phyloP scores from a whole-genome alignment of 257 asterid species.

The Lithospermum erythrorhizon region DNA sequence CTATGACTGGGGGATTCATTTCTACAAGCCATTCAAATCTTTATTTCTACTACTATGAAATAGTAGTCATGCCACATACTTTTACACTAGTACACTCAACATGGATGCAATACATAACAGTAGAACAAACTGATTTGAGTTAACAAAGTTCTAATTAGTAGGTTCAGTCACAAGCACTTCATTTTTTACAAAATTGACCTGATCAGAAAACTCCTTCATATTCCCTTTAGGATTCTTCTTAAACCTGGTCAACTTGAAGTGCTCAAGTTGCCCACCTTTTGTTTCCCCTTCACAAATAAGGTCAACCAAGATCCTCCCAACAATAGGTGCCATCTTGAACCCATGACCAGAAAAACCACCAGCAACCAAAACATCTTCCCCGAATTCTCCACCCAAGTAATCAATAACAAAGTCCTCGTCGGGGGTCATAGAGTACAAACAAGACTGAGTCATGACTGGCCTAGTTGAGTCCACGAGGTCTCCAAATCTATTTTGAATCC shows the following conservation, averaged over 20 bases:
- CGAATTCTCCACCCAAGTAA: constrained; percentile 69
- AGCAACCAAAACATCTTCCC: constrained; percentile 52
- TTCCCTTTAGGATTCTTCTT: constrained; percentile 37
- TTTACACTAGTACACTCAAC: too few species aligned
- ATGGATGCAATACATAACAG: background rate
- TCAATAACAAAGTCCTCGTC: constrained; percentile 84
- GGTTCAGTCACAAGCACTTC: too few species aligned
- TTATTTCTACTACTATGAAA: too few species aligned
- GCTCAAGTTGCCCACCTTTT: constrained; percentile 36
- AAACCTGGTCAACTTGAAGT: constrained; percentile 47
- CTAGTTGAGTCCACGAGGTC: constrained; percentile 30
- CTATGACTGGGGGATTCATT: background rate
- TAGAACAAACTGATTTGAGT: background rate
- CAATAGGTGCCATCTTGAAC: constrained; percentile 84
- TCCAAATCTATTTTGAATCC: constrained; percentile 48
- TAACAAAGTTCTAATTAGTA: background rate
- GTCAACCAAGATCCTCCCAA: constrained; percentile 67
- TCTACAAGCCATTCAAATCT: too few species aligned
- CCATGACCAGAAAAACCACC: constrained; percentile 98
- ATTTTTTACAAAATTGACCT: constrained; percentile 19
- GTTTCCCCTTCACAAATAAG: constrained; percentile 33
- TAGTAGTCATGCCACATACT: too few species aligned
- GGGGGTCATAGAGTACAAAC: constrained; percentile 92
- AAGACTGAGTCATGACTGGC: constrained; percentile 57
- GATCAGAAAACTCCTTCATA: constrained; percentile 48